phyloP scores from a whole-genome alignment of 1,284 basidiomycete species.

The Macrocystidia cucumis region DNA sequence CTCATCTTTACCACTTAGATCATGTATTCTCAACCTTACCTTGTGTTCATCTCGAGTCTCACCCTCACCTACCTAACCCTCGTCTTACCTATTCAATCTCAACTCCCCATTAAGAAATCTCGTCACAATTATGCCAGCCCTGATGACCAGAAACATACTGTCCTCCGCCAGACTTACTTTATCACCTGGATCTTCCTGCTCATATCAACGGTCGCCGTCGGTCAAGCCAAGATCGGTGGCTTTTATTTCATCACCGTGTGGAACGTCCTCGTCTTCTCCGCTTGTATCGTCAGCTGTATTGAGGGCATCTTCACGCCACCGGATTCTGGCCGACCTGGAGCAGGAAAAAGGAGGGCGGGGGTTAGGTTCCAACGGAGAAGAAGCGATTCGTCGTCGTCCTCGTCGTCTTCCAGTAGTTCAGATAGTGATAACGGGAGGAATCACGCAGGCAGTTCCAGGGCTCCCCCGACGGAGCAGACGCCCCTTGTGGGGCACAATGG shows the following conservation, averaged over 20 bases:
- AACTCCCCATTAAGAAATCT: constrained; percentile 8
- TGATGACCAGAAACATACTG: constrained; percentile 13
- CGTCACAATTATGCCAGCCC: constrained; percentile 13
- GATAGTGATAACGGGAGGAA: no score
- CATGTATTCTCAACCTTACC: constrained; percentile 47
- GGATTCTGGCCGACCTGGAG: no score
- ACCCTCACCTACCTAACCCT: constrained; percentile 44
- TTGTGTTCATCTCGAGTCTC: constrained; percentile 41
- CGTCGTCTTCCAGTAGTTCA: no score
- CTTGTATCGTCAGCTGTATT: constrained; percentile 35
- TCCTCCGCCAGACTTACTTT: constrained; percentile 39
- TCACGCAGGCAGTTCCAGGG: no score
- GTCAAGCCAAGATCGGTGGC: constrained; percentile 37
- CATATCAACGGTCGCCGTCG: constrained; percentile 35
- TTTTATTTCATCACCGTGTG: constrained; percentile 52
- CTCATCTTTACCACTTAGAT: constrained; percentile 29
- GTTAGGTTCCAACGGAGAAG: no score
- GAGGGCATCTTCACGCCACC: no score
- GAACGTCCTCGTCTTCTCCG: constrained; percentile 43
- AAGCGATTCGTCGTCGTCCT: no score
- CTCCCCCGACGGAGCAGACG: no score
- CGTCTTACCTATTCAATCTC: constrained; percentile 22
- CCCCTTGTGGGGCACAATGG: no score
- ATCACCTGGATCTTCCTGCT: constrained; percentile 54
- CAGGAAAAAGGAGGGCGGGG: no score